Evolutionary conservation across 2,329 filamentous ascomycete genomes (phyloP).

Genomic region (Trichophaea hybrida): DNA sequence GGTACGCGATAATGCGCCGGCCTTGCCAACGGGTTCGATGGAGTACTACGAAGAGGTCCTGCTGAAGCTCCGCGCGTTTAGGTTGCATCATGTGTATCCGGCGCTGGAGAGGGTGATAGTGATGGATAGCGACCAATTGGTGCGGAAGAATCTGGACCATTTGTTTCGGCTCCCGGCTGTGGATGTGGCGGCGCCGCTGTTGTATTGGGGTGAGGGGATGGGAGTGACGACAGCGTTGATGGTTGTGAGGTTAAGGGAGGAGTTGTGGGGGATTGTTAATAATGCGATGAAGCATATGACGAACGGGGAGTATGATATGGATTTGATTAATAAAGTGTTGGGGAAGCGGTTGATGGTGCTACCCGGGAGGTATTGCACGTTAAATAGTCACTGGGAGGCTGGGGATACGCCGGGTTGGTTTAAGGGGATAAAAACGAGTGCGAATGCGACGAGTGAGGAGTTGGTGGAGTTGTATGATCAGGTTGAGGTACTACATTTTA

Average conservation of each 20-base stretch:
- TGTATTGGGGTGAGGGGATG: slow-evolving; percentile 9
- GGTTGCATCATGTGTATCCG: slow-evolving; percentile 8
- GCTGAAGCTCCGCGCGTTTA: slow-evolving; percentile 13
- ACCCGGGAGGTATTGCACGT: slow-evolving; percentile 18
- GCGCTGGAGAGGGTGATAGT: slow-evolving; percentile 10
- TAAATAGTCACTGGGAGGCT: slow-evolving; percentile 20
- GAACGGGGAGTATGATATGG: slow-evolving; percentile 19
- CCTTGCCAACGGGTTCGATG: background rate
- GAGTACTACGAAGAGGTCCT: slow-evolving; percentile 12
- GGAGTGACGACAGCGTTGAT: slow-evolving; percentile 13
- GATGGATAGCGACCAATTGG: slow-evolving; percentile 17
- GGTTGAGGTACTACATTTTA: slow-evolving; percentile 19
- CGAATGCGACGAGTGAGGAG: slow-evolving; percentile 1
- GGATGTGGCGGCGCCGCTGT: slow-evolving; percentile 15
- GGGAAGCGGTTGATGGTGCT: slow-evolving; percentile 12
- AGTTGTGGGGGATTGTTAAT: slow-evolving; percentile 13
- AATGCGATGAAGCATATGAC: slow-evolving; percentile 4
- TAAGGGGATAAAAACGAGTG: background rate
- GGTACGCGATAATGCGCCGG: slow-evolving; percentile 9
- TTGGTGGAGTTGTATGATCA: slow-evolving; percentile 10
- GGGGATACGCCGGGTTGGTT: slow-evolving; percentile 16
- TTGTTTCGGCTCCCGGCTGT: slow-evolving; percentile 13
- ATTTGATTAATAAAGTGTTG: slow-evolving; percentile 16
- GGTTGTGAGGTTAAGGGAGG: slow-evolving; percentile 5
- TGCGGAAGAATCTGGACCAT: slow-evolving; percentile 15